Conservation (phyloP, 768 basidiomycete genomes). For the Hydnomerulius pinastri region DNA sequence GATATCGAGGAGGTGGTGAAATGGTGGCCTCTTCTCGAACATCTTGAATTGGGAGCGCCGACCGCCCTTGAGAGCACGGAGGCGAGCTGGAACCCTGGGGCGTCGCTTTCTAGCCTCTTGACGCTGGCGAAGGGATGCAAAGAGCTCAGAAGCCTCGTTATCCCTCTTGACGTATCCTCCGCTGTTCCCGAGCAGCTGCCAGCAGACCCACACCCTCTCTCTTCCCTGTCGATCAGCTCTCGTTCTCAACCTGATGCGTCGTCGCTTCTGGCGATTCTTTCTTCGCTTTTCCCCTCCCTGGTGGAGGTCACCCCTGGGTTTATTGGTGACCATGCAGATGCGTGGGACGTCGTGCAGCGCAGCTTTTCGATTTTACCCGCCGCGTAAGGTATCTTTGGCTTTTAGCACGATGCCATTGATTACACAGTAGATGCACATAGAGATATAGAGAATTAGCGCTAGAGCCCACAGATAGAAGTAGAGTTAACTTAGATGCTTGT, state of each 20-base stretch:
- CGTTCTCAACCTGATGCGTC: slow-evolving; percentile 29
- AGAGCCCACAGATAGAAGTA: neutral
- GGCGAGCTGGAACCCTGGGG: slow-evolving; percentile 18
- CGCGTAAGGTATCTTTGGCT: neutral
- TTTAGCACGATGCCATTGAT: neutral
- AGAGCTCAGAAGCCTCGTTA: slow-evolving; percentile 17
- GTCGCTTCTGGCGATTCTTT: slow-evolving; percentile 31
- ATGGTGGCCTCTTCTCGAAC: slow-evolving; percentile 48
- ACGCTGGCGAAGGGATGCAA: slow-evolving; percentile 18
- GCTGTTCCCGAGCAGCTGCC: neutral
- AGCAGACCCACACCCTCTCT: slow-evolving; percentile 22
- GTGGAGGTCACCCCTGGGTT: slow-evolving; percentile 36
- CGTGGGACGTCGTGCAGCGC: slow-evolving; percentile 25
- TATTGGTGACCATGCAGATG: slow-evolving; percentile 30
- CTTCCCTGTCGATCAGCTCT: slow-evolving; percentile 37
- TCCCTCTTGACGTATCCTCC: slow-evolving; percentile 16
- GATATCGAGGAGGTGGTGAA: slow-evolving; percentile 39
- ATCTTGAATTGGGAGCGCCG: slow-evolving; percentile 42
- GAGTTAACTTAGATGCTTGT: neutral
- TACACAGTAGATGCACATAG: neutral
- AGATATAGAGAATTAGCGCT: neutral
- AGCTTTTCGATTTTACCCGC: slow-evolving; percentile 4
- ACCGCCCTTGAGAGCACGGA: slow-evolving; percentile 26
- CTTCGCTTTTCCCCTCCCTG: slow-evolving; percentile 42
- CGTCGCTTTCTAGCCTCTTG: slow-evolving; percentile 18